These are phyloP conservation scores for Silene latifolia DNA, from an alignment of 148 eudicot species.

Conservation along the genomic window DNA sequence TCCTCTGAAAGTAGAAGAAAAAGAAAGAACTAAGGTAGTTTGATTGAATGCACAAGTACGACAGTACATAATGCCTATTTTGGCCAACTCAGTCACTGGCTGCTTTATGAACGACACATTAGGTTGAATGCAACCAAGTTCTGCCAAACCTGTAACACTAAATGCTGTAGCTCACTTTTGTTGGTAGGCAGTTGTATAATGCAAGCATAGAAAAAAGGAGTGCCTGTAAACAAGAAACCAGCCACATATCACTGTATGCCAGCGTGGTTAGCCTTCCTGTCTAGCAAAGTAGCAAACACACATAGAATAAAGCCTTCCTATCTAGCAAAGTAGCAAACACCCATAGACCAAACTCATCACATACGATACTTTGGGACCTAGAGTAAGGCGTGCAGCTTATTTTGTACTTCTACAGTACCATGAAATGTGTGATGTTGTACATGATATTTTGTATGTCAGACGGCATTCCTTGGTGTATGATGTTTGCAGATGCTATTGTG, in stretches of 20 bases:
- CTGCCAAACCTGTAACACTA: not conserved
- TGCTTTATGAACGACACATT: not conserved
- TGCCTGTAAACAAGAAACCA: not conserved
- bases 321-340: not conserved
- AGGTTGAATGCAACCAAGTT: not conserved
- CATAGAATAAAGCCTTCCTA: not conserved
- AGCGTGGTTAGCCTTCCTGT: not conserved
- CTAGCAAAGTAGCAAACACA: not conserved
- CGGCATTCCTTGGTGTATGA: too few relatives aligned
- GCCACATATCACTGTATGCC: not conserved
- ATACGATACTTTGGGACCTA: not conserved
- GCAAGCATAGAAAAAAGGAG: not conserved
- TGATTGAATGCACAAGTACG: not conserved
- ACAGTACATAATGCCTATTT: not conserved
- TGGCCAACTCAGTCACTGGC: conserved; percentile 1
- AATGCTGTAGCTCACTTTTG: not conserved
- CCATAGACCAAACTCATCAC: not conserved
- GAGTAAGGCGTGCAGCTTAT: not conserved
- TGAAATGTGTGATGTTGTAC: not conserved
- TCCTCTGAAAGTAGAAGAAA: not conserved
- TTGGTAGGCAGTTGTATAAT: not conserved
- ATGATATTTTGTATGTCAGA: too few relatives aligned
- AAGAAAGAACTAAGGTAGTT: not conserved
- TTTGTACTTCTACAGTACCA: not conserved
- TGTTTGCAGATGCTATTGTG: too few relatives aligned